A percentile compares a stretch with the other conserved stretches of the same genome.
Conservation (phyloP, 257 asterid genomes). For the Solanum paucissectum region DNA sequence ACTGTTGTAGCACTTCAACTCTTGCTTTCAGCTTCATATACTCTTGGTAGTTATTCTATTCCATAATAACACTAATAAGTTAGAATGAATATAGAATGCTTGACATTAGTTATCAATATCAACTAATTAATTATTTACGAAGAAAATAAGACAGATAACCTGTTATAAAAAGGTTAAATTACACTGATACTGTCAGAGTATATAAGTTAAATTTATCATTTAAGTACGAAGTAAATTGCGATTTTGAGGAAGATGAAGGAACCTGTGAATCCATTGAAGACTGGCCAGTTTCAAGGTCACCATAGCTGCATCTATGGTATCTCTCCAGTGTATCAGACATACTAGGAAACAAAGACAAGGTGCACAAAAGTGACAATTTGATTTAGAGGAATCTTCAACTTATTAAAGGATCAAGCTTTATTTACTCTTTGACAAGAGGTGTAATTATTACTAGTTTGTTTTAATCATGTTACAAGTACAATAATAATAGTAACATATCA, state of each 20-base stretch:
- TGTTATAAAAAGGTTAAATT: background rate
- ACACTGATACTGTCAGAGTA: background rate
- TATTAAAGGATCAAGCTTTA: background rate
- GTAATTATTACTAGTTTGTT: background rate
- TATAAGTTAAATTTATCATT: background rate
- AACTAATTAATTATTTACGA: background rate
- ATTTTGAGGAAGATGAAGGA: background rate
- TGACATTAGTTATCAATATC: background rate
- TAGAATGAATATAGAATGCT: background rate
- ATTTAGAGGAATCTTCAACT: background rate
- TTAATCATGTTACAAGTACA: background rate
- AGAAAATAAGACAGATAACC: background rate
- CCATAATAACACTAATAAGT: background rate
- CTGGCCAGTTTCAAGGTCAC: background rate
- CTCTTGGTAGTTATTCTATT: slow-evolving; percentile 86
- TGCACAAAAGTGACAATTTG: background rate
- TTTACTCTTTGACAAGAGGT: background rate
- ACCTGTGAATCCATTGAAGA: slow-evolving; percentile 5
- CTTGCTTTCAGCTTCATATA: slow-evolving; percentile 88
- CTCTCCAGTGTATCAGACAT: slow-evolving; percentile 1
- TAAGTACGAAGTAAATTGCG: background rate
- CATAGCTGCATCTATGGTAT: slow-evolving; percentile 5
- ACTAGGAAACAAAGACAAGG: background rate
- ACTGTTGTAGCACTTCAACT: slow-evolving; percentile 82
- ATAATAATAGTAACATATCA: background rate